These are phyloP conservation scores for Stachybotrys chartarum DNA, from an alignment of 2,329 filamentous ascomycete species.

Conservation along the genomic window DNA sequence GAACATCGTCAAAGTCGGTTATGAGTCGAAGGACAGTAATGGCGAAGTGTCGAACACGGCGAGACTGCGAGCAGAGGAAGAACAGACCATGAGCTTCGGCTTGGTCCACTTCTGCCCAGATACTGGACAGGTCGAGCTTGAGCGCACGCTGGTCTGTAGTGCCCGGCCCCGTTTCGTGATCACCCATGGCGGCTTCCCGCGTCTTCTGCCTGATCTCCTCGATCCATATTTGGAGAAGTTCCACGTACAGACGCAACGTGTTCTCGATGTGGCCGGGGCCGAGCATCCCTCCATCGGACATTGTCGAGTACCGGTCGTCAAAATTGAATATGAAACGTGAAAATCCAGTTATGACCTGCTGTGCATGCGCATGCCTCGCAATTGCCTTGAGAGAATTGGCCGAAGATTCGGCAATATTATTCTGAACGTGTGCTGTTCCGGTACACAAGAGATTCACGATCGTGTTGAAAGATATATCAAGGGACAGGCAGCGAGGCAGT, in stretches of 20 bases:
- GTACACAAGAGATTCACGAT: conserved; percentile 93
- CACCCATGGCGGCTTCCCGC: conserved; percentile 61
- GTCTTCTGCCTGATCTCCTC: conserved; percentile 89
- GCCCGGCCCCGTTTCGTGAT: conserved; percentile 46
- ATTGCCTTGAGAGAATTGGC: conserved; percentile 92
- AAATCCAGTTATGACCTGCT: conserved; percentile 95
- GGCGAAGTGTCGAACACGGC: conserved; percentile 80
- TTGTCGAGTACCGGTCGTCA: conserved; percentile 93
- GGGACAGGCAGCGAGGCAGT: conserved; percentile 84
- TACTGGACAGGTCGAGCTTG: conserved; percentile 77
- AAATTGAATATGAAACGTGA: conserved; percentile 98
- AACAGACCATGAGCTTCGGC: conserved; percentile 95
- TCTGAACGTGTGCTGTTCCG: conserved; percentile 90
- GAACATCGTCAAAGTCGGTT: conserved; percentile 83
- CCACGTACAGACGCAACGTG: conserved; percentile 85
- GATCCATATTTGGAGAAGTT: conserved; percentile 93
- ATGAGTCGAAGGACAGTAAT: conserved; percentile 89
- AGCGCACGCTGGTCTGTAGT: conserved; percentile 63
- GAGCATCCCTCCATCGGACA: conserved; percentile 96
- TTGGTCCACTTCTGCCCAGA: conserved; percentile 91
- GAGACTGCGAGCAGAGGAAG: conserved; percentile 93
- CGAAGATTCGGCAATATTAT: conserved; percentile 86
- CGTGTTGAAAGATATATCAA: conserved; percentile 86
- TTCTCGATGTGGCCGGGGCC: conserved; percentile 92
- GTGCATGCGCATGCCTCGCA: conserved; percentile 83